Conservation (phyloP, 2,329 filamentous ascomycete genomes). For the Thielaviopsis populi region DNA sequence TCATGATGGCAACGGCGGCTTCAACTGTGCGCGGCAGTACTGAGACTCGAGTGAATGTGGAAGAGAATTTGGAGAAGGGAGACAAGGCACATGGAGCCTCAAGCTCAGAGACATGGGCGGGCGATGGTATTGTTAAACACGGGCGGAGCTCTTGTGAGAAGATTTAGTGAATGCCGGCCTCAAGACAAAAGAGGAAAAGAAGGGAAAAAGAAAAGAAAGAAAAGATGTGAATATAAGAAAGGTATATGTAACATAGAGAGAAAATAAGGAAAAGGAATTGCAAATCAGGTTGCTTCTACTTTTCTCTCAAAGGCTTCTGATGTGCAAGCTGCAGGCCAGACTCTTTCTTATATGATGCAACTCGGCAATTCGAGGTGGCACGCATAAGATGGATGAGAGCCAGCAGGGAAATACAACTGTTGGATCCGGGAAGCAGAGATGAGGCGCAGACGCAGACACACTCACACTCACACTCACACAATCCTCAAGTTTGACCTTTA, state of each 20-base stretch:
- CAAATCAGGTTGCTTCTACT: background rate
- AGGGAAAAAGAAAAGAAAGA: background rate
- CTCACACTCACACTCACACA: background rate
- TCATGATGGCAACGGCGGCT: background rate
- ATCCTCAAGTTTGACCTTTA: slow-evolving; percentile 4
- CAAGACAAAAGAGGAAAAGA: background rate
- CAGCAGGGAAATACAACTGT: background rate
- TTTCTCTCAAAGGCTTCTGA: background rate
- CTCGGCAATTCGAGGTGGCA: background rate
- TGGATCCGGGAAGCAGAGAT: background rate
- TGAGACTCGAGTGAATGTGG: background rate
- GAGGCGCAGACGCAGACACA: background rate
- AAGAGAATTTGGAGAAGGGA: background rate
- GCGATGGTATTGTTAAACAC: background rate
- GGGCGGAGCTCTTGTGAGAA: background rate
- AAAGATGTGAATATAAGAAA: background rate
- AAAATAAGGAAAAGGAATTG: background rate
- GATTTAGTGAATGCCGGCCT: background rate
- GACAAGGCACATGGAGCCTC: background rate
- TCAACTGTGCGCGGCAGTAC: background rate
- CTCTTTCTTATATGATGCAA: slow-evolving; percentile 3
- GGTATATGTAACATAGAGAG: background rate
- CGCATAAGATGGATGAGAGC: slow-evolving; percentile 1
- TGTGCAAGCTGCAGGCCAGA: background rate
- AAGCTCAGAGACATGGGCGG: background rate